phyloP scores from a whole-genome alignment of 345 rosid species.

The Salix arbutifolia region DNA sequence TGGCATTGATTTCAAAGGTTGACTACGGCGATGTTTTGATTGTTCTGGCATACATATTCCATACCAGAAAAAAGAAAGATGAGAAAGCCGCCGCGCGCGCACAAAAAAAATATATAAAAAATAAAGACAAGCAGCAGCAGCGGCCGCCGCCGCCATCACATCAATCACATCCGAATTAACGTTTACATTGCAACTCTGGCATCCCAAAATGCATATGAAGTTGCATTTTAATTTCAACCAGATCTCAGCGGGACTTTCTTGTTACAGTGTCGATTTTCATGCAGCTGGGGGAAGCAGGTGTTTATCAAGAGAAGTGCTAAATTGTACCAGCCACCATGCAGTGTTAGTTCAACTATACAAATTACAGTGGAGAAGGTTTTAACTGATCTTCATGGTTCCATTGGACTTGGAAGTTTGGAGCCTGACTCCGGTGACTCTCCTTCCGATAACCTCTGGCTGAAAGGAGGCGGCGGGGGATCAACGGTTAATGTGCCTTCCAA shows the following conservation, averaged over 20 bases:
- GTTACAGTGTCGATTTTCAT: background rate
- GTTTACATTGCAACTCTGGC: background rate
- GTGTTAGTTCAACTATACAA: slow-evolving; percentile 29
- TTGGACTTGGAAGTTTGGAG: slow-evolving; percentile 18
- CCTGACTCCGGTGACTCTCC: slow-evolving; percentile 38
- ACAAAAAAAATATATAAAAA: background rate
- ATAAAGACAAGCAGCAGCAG: background rate
- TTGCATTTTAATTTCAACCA: background rate
- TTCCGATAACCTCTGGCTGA: slow-evolving; percentile 28
- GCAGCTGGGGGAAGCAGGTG: background rate
- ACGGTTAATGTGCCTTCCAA: slow-evolving; percentile 68
- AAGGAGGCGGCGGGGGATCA: slow-evolving; percentile 72
- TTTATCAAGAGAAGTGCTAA: background rate
- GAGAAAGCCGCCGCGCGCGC: background rate
- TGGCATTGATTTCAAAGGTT: background rate
- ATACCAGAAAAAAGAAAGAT: background rate
- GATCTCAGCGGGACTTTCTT: background rate
- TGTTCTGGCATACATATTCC: background rate
- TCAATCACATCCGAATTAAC: background rate
- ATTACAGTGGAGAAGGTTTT: background rate
- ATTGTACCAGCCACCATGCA: slow-evolving; percentile 6
- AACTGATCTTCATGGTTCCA: background rate
- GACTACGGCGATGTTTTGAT: background rate
- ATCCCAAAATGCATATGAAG: background rate
- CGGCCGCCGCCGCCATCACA: background rate